phyloP scores from a whole-genome alignment of 768 basidiomycete species.

The Mycena metata region DNA sequence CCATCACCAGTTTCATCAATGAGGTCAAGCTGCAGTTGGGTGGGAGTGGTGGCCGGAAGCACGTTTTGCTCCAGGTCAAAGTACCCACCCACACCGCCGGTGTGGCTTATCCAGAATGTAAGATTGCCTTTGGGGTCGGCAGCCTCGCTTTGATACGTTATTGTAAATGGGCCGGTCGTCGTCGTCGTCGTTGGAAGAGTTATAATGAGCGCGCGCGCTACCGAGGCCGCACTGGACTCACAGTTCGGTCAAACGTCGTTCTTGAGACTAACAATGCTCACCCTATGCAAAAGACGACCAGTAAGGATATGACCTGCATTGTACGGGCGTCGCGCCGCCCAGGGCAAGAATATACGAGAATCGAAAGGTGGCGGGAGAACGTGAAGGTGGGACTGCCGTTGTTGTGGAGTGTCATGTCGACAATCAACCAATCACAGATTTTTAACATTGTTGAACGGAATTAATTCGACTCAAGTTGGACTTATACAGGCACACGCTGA shows the following conservation, averaged over 20 bases:
- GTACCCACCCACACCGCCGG: background rate
- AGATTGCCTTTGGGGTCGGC: slow-evolving; percentile 14
- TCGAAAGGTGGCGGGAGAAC: no score
- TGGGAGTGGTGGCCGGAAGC: background rate
- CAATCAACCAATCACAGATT: no score
- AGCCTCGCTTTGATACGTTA: slow-evolving; percentile 13
- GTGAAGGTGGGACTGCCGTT: no score
- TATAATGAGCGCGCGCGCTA: slow-evolving; percentile 11
- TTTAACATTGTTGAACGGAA: background rate
- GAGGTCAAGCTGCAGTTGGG: background rate
- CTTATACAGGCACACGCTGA: no score
- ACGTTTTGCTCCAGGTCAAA: background rate
- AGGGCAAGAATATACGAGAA: background rate
- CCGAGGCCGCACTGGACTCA: background rate
- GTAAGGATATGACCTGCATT: background rate
- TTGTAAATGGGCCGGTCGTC: background rate
- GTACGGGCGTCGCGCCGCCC: background rate
- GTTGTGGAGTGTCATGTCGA: no score
- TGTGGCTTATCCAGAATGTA: slow-evolving; percentile 1
- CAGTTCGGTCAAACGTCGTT: background rate
- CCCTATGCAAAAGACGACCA: background rate
- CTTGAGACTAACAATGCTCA: background rate
- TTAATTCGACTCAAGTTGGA: no score
- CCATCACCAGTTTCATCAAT: background rate
- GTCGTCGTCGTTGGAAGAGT: background rate